Evolutionary conservation across 78 protist genomes (phyloP), one percentile per base, ranked within the genome.

Genomic region (Dictyostelium brefeldianum): DNA sequence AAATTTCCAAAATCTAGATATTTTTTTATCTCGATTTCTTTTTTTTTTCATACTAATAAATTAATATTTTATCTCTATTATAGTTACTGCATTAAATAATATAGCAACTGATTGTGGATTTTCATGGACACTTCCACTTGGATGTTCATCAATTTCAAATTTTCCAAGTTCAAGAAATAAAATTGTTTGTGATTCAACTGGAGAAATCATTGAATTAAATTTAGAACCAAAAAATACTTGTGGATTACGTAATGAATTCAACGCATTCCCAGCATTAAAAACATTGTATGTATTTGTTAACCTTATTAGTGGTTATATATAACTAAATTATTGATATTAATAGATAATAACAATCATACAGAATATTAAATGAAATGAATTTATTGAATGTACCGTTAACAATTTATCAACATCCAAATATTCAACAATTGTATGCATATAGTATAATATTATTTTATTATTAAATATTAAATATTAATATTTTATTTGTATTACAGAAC

Each of bases 361-460:
- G 43, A 36, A 36, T 36, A 36, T 3, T 36, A 36, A 36, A 36
- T 36, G 43, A 2, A 36, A 36, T 36, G 43, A 36, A 62, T 10
- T 29, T 62, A 25, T 4, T 10, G 11, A 62, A 22, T 62, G 36
- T 62, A 22, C 70, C 70, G 11, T 25, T 62, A 27, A 31, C 75
- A 67, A 27, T 67, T 67, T 67, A 67, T 67, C 75, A 67, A 67
- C 75, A 67, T 31, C 75, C 75, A 25, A 41, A 27, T 31, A 27
- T 67, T 29, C 47, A 67, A 62, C 31, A 62, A 62, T n/a, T 62
- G 70, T 62, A 62, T 22, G 69, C 8, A 22, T 22, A 59, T 59
- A n/a, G 1, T 56, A n/a, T n/a, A n/a, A n/a, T n/a, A n/a, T n/a
- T n/a, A n/a, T n/a, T n/a, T n/a, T n/a, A n/a, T n/a, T n/a, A n/a